Base-by-base conservation (phyloP, 225 moss, liverwort and hornwort genomes). In the Pseudoscleropodium purum region DNA sequence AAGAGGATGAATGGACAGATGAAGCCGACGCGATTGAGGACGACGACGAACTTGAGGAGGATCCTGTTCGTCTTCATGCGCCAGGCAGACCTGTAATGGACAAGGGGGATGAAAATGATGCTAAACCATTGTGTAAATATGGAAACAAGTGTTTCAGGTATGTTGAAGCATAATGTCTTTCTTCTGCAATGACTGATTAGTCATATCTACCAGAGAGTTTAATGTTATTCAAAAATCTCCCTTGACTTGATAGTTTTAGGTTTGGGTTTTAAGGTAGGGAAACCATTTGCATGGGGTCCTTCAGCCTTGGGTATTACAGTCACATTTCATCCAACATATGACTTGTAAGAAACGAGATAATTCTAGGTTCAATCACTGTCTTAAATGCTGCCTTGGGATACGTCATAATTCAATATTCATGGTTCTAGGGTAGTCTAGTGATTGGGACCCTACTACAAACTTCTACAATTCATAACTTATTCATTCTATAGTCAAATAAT, bases 141-240 rank as follows among this genome's bases (percentile, higher is more conserved):
- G 94, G 93, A 81, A 91, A 66, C 88, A 88, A 85, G 37, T 93
- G 94, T 66, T 93, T 88, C 89, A 94, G 93, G 94, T 94, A 78
- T 66, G 82, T 90, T 72, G 20, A 43, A 73, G 41, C 64, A 49
- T 59, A 49, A 19, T 54, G 29, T 70, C 67, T 49, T 76, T 41
- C 13, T 30, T 76, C 11, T 49, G 18, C 67, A 36, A 45, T 41
- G 37, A 66, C 36, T 56, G 47, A 10, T 66, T 66, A 60, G 37
- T 21, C 10, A 30, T 67, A 56, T 68, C 59, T 30, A 45, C 45
- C 30, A 16, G 23, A 47, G 82, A 73, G n/a, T 30, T 81, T 62
- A n/a, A 49, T 73, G 29, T 45, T 61, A 9, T 2, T 68, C 18
- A 26, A 80, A 29, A 29, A 17, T 39, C 23, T 78, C 24, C 31